These are phyloP conservation scores for Sporothrix euskadiensis DNA, from an alignment of 2,329 filamentous ascomycete genomes.

Conservation along the genomic window DNA sequence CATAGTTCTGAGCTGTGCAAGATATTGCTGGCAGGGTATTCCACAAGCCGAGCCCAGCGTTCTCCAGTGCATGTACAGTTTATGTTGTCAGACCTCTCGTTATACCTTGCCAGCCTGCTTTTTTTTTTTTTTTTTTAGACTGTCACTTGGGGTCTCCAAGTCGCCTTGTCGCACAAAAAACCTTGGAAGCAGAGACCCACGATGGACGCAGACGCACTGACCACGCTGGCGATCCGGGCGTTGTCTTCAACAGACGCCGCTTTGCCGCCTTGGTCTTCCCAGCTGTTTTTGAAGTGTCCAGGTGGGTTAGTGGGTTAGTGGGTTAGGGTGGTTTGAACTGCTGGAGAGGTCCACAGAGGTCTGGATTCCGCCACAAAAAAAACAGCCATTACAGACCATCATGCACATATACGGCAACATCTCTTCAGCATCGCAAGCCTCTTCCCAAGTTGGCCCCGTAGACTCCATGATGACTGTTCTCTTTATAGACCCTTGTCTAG, in stretches of 20 bases:
- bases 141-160: not conserved
- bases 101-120: not conserved
- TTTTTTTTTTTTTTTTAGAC: not conserved
- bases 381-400: not conserved
- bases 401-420: not conserved
- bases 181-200: not conserved
- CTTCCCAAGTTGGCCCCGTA: not conserved
- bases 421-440: not conserved
- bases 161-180: not conserved
- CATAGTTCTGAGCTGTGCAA: not conserved
- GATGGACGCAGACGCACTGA: constrained; percentile 1
- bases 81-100: not conserved
- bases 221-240: not conserved
- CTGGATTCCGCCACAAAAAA: not conserved
- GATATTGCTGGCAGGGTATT: not conserved
- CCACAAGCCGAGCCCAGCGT: not conserved
- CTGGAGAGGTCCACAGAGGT: not conserved
- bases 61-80: not conserved
- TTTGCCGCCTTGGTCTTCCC: not conserved
- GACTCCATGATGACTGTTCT: not conserved
- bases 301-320: no score
- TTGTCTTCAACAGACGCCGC: not conserved
- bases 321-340: not conserved
- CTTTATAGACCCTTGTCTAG: not conserved
- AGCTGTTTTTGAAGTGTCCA: no score